These are phyloP conservation scores for Daucus carota DNA, from an alignment of 129 eudicot species.

Conservation along the genomic window DNA sequence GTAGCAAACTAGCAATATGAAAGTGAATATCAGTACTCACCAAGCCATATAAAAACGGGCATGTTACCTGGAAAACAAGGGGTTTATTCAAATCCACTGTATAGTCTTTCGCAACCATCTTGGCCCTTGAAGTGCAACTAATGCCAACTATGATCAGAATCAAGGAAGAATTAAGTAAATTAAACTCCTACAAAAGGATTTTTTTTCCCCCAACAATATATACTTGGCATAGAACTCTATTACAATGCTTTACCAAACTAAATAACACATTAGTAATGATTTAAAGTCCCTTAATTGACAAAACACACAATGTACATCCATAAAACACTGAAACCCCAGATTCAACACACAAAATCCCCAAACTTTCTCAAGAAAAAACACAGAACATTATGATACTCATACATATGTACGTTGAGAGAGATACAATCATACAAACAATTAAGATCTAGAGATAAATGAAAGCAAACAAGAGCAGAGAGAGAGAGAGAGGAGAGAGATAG, in stretches of 20 bases:
- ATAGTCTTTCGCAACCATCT: slow-evolving; percentile 77
- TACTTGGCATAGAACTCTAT: background rate
- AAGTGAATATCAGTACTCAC: background rate
- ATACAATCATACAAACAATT: no score
- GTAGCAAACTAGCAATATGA: no score
- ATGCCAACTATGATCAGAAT: slow-evolving; percentile 11
- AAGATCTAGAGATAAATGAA: background rate
- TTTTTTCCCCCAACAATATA: background rate
- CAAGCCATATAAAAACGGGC: background rate
- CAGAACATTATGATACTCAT: background rate
- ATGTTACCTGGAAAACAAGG: slow-evolving; percentile 81
- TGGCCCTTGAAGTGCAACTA: slow-evolving; percentile 18
- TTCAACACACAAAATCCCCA: background rate
- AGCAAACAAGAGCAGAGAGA: background rate
- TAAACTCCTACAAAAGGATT: background rate
- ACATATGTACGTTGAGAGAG: background rate
- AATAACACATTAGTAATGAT: background rate
- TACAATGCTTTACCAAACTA: background rate
- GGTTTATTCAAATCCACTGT: slow-evolving; percentile 81
- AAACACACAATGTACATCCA: background rate
- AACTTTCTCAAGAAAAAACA: background rate
- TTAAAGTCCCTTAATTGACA: background rate
- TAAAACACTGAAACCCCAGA: background rate
- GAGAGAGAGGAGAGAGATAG: background rate
- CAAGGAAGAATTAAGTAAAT: background rate